phyloP scores from a whole-genome alignment of 2,329 filamentous ascomycete species.

The Penicillium sp. region DNA sequence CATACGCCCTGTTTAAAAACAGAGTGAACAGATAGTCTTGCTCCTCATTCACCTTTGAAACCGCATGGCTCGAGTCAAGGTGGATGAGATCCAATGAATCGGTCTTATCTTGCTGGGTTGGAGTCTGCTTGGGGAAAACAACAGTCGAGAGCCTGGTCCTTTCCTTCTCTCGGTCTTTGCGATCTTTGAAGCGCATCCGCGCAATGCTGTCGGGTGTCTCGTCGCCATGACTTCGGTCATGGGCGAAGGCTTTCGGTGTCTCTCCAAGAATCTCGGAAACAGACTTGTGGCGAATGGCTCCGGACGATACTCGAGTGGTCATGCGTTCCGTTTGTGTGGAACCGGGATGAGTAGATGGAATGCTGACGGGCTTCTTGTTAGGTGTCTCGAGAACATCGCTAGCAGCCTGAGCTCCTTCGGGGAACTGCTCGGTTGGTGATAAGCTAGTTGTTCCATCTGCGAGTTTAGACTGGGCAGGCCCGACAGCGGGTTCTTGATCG shows the following conservation, averaged over 20 bases:
- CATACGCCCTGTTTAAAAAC: conserved; percentile 60
- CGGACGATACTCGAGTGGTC: conserved; percentile 68
- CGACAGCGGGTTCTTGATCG: conserved; percentile 12
- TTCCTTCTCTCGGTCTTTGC: conserved; percentile 58
- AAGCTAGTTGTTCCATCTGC: conserved; percentile 13
- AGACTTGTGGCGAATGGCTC: conserved; percentile 68
- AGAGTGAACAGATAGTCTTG: conserved; percentile 63
- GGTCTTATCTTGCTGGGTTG: conserved; percentile 53
- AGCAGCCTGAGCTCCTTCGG: conserved; percentile 12
- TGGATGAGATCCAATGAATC: conserved; percentile 39
- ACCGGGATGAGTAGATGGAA: conserved; percentile 23
- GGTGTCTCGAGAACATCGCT: conserved; percentile 14
- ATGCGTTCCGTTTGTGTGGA: conserved; percentile 54
- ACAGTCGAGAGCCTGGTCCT: conserved; percentile 68
- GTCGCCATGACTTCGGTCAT: conserved; percentile 36
- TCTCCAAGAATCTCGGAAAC: conserved; percentile 70
- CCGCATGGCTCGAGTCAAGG: conserved; percentile 50
- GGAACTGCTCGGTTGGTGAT: conserved; percentile 13
- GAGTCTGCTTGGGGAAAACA: conserved; percentile 69
- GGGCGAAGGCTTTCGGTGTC: conserved; percentile 44
- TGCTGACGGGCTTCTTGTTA: conserved; percentile 27
- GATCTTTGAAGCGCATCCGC: conserved; percentile 47
- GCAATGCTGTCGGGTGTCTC: conserved; percentile 34
- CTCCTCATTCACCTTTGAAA: conserved; percentile 44
- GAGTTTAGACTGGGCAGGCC: conserved; percentile 12